Evolutionary conservation across 164 flowering plant genomes (phyloP).

Genomic region (Vitis amurensis): DNA sequence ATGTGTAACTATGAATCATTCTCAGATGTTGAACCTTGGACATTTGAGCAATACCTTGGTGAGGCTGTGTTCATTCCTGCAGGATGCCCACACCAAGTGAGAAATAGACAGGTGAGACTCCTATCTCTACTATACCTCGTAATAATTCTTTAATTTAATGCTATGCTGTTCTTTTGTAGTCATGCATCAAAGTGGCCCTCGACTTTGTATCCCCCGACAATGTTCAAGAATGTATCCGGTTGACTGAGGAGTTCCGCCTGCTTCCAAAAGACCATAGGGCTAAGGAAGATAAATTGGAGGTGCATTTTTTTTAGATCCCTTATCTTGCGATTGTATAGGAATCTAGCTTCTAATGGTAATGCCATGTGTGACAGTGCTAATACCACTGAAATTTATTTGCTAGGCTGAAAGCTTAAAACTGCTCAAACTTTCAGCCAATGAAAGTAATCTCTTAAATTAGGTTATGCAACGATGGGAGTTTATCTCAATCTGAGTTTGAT

Average conservation of each 20-base stretch:
- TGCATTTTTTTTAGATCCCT: constrained; percentile 10
- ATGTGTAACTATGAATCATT: constrained; percentile 1
- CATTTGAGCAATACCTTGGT: constrained; percentile 81
- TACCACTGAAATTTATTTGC: too few species aligned
- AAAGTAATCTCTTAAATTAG: too few species aligned
- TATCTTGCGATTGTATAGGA: not conserved
- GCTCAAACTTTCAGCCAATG: not conserved
- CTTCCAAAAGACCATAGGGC: constrained; percentile 49
- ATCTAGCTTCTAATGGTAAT: too few species aligned
- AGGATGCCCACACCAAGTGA: constrained; percentile 89
- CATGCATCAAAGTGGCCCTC: constrained; percentile 61
- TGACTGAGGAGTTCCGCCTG: constrained; percentile 56
- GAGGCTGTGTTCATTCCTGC: constrained; percentile 88
- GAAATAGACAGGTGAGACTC: constrained; percentile 62
- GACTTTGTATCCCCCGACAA: constrained; percentile 67
- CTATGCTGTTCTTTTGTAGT: constrained; percentile 27
- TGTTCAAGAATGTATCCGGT: constrained; percentile 44
- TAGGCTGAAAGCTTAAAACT: too few species aligned
- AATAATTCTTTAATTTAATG: not conserved
- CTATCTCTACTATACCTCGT: not conserved
- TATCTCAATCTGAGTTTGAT: too few species aligned
- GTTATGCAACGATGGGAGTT: too few species aligned
- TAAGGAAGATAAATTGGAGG: constrained; percentile 63
- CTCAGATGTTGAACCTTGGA: constrained; percentile 80
- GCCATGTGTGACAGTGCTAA: too few species aligned